A percentile compares a stretch with the other conserved stretches of the same genome.
Conservation (phyloP, 306 rosid species). For the Ormosia emarginata region DNA sequence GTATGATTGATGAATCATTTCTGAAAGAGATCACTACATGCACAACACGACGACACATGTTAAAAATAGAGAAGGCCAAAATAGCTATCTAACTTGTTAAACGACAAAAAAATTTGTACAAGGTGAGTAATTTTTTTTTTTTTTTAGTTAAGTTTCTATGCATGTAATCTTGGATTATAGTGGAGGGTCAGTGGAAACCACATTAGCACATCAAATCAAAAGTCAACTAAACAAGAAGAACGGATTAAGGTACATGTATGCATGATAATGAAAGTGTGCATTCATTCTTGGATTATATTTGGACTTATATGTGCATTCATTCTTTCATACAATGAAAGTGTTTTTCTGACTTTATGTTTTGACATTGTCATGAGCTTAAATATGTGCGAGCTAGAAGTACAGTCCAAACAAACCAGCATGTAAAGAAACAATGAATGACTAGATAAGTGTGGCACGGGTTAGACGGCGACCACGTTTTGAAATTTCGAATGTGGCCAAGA, state of each 20-base stretch:
- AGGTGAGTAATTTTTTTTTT: background rate
- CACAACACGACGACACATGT: background rate
- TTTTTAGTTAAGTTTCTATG: background rate
- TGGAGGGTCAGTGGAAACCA: slow-evolving; percentile 20
- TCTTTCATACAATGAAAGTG: background rate
- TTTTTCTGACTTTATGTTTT: background rate
- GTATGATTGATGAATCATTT: background rate
- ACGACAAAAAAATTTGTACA: background rate
- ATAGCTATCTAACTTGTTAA: background rate
- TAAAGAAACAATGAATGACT: slow-evolving; percentile 21
- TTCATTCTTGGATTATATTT: background rate
- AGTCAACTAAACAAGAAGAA: slow-evolving; percentile 15
- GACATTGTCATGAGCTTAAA: background rate
- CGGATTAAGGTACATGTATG: background rate
- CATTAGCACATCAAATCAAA: slow-evolving; percentile 3
- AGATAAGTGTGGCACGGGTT: background rate
- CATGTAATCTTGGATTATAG: background rate
- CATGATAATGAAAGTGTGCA: background rate
- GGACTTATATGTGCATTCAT: background rate
- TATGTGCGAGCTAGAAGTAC: background rate
- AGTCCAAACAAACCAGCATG: slow-evolving; percentile 23
- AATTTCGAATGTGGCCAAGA: background rate
- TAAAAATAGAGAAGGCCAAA: background rate
- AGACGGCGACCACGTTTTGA: background rate
- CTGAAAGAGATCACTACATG: background rate